Base-by-base conservation (phyloP, 2,329 filamentous ascomycete species). In the Pseudocercospora macadamiae region DNA sequence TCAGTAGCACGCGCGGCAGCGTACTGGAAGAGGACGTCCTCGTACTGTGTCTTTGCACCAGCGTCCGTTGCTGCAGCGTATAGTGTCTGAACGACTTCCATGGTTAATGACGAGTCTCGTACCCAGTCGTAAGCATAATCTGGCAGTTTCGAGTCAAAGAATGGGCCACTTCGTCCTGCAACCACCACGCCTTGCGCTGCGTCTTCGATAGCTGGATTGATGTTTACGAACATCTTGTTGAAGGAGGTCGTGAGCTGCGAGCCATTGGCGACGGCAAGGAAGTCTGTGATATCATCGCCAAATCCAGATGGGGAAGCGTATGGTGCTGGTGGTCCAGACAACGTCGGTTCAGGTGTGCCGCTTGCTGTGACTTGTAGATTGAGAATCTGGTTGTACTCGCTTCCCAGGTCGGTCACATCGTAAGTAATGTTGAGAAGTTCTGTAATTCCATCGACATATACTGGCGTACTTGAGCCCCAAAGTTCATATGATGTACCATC, bases 81-180 rank as follows among this genome's bases (percentile, higher is more conserved):
- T 9, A 71, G 59, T 10, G 48, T 61, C 44, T 65, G 45, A 2
- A 71, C 69, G 6, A 71, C 70, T 30, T 72, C 68, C 60, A 71
- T 67, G 4, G 70, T 72, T 34, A 72, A 52, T 0, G 64, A 67
- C 16, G 67, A 64, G 37, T 72, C 70, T 45, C 70, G 60, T 2
- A 71, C 69, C 70, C 71, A 73, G 52, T 71, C 68, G 56, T 73
- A 73, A n/a, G 64, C 66, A 59, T 73, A 73, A 48, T 71, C 67
- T 7, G 70, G 70, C 12, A 64, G 44, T 10, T 61, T 66, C 23
- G 68, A 64, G 4, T 59, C 55, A 54, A 69, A 70, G 19, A 49
- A 63, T 2, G 66, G 67, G 18, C 65, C 67, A 39, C 68, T 71
- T 16, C 68, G 64, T 34, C 70, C 69, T 3, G 71, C 71, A 14